Conservation (phyloP, 768 basidiomycete species). For the Mycena olivaceomarginata region DNA sequence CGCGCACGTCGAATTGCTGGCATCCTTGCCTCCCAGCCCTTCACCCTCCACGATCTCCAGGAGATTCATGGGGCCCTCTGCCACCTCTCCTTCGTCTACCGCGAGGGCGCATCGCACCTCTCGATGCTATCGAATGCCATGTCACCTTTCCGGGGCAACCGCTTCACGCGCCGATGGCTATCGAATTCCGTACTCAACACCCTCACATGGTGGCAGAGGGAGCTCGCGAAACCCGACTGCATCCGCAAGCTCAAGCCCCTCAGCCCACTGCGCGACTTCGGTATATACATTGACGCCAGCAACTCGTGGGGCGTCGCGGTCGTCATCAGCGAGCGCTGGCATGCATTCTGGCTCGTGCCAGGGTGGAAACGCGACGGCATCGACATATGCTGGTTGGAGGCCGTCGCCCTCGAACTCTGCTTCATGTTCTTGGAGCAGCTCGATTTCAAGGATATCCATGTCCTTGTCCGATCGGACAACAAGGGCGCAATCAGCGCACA, state of each 20-base stretch:
- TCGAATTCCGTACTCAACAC: neutral
- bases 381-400: conserved; percentile 29
- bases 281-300: neutral
- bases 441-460: neutral
- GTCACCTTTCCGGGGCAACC: neutral
- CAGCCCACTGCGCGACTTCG: neutral
- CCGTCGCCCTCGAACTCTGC: conserved; percentile 12
- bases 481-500: conserved; percentile 16
- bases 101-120: neutral
- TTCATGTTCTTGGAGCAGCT: conserved; percentile 10
- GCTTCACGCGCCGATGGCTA: neutral
- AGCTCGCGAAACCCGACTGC: neutral
- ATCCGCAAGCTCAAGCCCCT: neutral
- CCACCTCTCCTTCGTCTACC: conserved; percentile 16
- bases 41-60: conserved; percentile 6
- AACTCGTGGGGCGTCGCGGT: neutral
- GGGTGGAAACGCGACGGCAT: conserved; percentile 3
- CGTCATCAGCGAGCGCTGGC: neutral
- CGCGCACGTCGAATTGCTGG: neutral
- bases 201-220: neutral
- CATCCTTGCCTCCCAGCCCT: too few relatives aligned
- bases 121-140: conserved; percentile 29
- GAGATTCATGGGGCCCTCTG: conserved; percentile 12
- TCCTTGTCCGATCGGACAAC: neutral
- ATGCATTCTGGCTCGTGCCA: neutral